These are phyloP conservation scores for Pseudogymnoascus sp. DNA, from an alignment of 2,329 filamentous ascomycete genomes.

Conservation along the genomic window DNA sequence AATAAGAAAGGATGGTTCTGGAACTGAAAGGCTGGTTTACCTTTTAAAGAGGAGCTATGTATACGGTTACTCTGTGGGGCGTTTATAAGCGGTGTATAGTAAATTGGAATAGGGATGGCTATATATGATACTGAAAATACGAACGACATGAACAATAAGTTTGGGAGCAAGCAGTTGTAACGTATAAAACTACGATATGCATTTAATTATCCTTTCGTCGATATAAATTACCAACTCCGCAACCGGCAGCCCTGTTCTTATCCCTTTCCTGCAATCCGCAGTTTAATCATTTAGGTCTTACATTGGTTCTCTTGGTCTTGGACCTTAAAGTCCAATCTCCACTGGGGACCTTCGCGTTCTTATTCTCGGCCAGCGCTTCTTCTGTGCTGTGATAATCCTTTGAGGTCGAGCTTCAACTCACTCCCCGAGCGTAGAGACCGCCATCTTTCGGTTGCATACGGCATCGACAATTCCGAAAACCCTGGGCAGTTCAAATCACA, in stretches of 20 bases:
- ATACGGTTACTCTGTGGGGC: neutral
- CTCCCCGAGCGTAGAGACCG: neutral
- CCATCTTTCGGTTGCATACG: neutral
- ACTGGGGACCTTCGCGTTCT: neutral
- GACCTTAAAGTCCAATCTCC: neutral
- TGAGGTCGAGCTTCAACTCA: neutral
- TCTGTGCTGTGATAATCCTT: neutral
- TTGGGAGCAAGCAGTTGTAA: neutral
- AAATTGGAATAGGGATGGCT: neutral
- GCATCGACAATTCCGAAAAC: neutral
- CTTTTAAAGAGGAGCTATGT: neutral
- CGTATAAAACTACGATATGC: neutral
- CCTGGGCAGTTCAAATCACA: neutral
- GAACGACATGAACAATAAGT: conserved; percentile 4
- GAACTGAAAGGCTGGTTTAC: conserved; percentile 16
- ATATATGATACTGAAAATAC: neutral
- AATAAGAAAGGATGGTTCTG: conserved; percentile 24
- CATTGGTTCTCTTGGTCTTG: neutral
- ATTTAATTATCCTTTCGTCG: neutral
- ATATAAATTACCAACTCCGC: neutral
- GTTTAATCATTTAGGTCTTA: neutral
- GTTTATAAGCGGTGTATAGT: neutral
- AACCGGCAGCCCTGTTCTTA: neutral
- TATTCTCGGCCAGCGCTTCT: neutral
- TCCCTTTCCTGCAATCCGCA: neutral